These are phyloP conservation scores for Mariannaea elegans DNA, from an alignment of 2,329 filamentous ascomycete genomes.

Conservation along the genomic window DNA sequence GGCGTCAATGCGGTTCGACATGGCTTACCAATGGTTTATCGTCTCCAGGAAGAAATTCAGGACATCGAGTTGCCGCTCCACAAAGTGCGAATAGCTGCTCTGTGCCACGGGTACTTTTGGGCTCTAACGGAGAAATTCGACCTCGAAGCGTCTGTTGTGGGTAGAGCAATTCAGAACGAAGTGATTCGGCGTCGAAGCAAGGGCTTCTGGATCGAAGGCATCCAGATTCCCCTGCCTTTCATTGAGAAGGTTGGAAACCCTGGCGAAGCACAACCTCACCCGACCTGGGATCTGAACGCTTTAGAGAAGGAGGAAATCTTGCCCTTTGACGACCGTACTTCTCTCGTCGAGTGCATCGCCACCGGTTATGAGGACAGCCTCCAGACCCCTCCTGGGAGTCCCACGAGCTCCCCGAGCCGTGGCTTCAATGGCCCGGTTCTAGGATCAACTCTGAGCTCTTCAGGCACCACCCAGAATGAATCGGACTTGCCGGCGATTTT, in stretches of 20 bases:
- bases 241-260: conserved; percentile 69
- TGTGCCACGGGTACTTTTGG: conserved; percentile 93
- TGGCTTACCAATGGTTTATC: conserved; percentile 88
- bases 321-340: conserved; percentile 78
- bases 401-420: conserved; percentile 74
- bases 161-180: conserved; percentile 77
- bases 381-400: conserved; percentile 73
- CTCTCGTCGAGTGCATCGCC: conserved; percentile 79
- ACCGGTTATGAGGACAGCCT: conserved; percentile 72
- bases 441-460: conserved; percentile 55
- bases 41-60: conserved; percentile 85
- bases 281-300: conserved; percentile 58
- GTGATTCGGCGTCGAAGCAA: conserved; percentile 77
- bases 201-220: conserved; percentile 79
- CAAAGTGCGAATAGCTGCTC: conserved; percentile 81
- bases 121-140: conserved; percentile 79
- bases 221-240: conserved; percentile 74
- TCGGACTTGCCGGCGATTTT: conserved; percentile 72
- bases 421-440: conserved; percentile 70
- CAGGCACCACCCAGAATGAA: conserved; percentile 50
- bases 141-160: conserved; percentile 75
- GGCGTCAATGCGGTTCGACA: conserved; percentile 83
- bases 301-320: conserved; percentile 71
- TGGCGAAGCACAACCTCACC: conserved; percentile 54
- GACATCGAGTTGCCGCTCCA: conserved; percentile 70